Evolutionary conservation across 148 eudicot genomes (phyloP).

Genomic region (Vaccinium corymbosum): DNA sequence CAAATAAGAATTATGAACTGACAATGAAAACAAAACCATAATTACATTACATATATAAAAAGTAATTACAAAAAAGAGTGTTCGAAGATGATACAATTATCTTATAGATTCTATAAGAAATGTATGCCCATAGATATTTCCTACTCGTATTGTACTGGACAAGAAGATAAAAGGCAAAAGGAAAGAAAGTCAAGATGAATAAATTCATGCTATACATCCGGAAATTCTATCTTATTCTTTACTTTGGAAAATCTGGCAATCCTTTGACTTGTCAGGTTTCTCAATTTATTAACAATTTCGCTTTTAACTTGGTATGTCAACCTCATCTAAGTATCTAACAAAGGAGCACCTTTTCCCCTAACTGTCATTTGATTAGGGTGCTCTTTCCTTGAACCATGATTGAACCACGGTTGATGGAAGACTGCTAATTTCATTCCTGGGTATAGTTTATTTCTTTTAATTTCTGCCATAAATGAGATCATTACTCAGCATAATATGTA

Average conservation of each 20-base stretch:
- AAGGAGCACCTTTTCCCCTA: neutral
- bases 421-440: neutral
- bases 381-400: neutral
- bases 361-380: neutral
- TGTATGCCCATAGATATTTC: neutral
- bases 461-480: too few species aligned
- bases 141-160: neutral
- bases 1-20: constrained; percentile 17
- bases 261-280: neutral
- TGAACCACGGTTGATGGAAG: neutral
- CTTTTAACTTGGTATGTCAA: neutral
- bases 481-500: neutral
- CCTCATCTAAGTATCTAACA: neutral
- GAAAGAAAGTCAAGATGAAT: neutral
- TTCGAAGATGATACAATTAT: neutral
- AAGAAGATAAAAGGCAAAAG: neutral
- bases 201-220: neutral
- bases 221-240: neutral
- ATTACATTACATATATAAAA: neutral
- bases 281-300: neutral
- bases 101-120: neutral
- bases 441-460: neutral
- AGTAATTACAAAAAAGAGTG: neutral
- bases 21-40: neutral
- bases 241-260: neutral